These are phyloP conservation scores for Patellaria atrata DNA, from an alignment of 495 filamentous ascomycete genomes.

Conservation along the genomic window DNA sequence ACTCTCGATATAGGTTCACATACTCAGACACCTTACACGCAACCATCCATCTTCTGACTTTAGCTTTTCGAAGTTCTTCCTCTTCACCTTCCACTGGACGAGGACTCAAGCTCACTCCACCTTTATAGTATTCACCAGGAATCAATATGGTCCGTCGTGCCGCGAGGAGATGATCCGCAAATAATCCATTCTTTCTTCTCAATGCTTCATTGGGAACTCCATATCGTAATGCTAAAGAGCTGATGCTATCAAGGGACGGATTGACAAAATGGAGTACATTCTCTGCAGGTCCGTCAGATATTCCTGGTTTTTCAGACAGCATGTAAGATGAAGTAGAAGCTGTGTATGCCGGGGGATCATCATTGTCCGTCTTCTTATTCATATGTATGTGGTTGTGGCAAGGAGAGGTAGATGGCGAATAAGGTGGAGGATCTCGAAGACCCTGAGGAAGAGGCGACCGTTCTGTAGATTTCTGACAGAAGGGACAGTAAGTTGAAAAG, in stretches of 20 bases:
- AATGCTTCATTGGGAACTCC: slow-evolving; percentile 42
- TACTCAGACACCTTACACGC: slow-evolving; percentile 52
- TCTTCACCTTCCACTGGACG: slow-evolving; percentile 53
- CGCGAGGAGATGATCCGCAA: slow-evolving; percentile 47
- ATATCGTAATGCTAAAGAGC: slow-evolving; percentile 53
- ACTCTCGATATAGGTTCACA: slow-evolving; percentile 8
- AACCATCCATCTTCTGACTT: slow-evolving; percentile 58
- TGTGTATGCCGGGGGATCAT: slow-evolving; percentile 25
- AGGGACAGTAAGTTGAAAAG: slow-evolving; percentile 56
- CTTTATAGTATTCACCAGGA: slow-evolving; percentile 49
- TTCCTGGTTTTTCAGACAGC: slow-evolving; percentile 19
- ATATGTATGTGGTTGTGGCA: slow-evolving; percentile 29
- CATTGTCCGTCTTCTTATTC: slow-evolving; percentile 4
- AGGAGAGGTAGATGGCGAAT: slow-evolving; percentile 30
- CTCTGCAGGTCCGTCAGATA: slow-evolving; percentile 23
- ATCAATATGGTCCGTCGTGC: slow-evolving; percentile 53
- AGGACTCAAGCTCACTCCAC: slow-evolving; percentile 47
- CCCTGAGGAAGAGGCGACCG: slow-evolving; percentile 41
- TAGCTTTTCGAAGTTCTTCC: slow-evolving; percentile 47
- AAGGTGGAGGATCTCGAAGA: slow-evolving; percentile 43
- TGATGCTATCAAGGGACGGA: slow-evolving; percentile 43
- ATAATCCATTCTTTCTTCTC: slow-evolving; percentile 46
- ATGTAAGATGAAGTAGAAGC: slow-evolving; percentile 20
- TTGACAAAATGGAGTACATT: slow-evolving; percentile 57
- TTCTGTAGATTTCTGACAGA: slow-evolving; percentile 38